Conservation (phyloP, 257 asterid species). For the Gardenia jasminoides region DNA sequence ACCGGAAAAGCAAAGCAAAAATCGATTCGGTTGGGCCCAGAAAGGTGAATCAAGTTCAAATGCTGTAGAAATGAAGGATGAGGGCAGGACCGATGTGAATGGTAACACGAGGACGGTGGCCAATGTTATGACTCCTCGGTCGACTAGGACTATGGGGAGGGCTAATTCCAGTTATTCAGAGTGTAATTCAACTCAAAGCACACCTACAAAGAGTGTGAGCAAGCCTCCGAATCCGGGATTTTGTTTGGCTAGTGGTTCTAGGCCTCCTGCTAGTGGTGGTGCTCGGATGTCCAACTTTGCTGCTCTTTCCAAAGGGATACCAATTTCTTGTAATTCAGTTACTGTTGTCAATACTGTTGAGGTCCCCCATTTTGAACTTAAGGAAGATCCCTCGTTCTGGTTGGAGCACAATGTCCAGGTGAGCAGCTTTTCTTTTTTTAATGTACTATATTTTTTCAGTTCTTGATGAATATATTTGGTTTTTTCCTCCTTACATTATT, state of each 20-base stretch:
- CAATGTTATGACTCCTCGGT: slow-evolving; percentile 54
- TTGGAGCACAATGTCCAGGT: slow-evolving; percentile 97
- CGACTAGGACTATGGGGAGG: slow-evolving; percentile 55
- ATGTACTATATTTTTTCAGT: not conserved
- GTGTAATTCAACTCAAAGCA: slow-evolving; percentile 71
- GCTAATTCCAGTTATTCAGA: slow-evolving; percentile 61
- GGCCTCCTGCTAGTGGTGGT: slow-evolving; percentile 51
- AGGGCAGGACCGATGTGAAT: too few relatives aligned
- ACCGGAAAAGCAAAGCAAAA: slow-evolving; percentile 67
- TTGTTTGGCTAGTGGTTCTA: slow-evolving; percentile 56
- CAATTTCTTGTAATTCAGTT: slow-evolving; percentile 42
- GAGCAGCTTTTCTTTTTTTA: slow-evolving; percentile 20
- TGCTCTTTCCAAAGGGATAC: slow-evolving; percentile 64
- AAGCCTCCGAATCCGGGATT: slow-evolving; percentile 70
- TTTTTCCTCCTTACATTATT: not conserved
- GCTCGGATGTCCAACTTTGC: slow-evolving; percentile 55
- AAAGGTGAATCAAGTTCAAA: slow-evolving; percentile 51
- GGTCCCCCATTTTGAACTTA: slow-evolving; percentile 85
- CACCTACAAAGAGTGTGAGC: slow-evolving; percentile 84
- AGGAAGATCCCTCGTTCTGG: slow-evolving; percentile 93
- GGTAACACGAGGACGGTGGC: slow-evolving; percentile 22
- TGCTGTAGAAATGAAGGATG: slow-evolving; percentile 53
- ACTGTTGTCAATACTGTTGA: slow-evolving; percentile 62
- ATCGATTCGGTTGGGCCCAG: slow-evolving; percentile 59
- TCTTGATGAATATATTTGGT: not conserved